These are phyloP conservation scores for Drosera capensis DNA, from an alignment of 148 eudicot species.

Conservation along the genomic window DNA sequence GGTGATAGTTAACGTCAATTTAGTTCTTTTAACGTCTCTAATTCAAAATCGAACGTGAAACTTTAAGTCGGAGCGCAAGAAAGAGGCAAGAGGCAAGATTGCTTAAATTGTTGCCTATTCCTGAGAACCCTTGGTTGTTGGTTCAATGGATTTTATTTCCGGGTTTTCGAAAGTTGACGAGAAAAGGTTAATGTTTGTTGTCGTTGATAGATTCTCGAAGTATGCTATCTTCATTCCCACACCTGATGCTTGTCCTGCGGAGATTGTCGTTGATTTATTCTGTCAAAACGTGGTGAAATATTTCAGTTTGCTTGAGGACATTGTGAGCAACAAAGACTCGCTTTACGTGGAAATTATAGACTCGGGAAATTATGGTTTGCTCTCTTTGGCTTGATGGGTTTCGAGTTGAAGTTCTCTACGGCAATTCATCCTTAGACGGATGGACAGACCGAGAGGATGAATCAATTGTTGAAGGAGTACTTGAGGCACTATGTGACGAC, in stretches of 20 bases:
- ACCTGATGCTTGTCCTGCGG: not conserved
- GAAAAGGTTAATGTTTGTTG: not conserved
- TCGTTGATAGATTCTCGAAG: not conserved
- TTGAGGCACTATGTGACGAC: not conserved
- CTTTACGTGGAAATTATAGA: no score
- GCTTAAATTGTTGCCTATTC: slow-evolving; percentile 3
- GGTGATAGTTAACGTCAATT: no score
- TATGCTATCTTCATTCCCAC: not conserved
- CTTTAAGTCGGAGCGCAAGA: no score
- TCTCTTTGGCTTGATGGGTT: not conserved
- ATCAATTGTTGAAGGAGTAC: not conserved
- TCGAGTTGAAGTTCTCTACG: not conserved
- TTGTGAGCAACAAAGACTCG: not conserved
- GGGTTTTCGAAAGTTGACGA: not conserved
- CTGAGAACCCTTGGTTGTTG: slow-evolving; percentile 1
- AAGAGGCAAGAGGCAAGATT: not conserved
- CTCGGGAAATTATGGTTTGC: not conserved
- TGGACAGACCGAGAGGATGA: no score
- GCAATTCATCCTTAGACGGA: not conserved
- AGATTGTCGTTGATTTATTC: not conserved
- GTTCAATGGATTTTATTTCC: slow-evolving; percentile 2
- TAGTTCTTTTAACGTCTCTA: no score
- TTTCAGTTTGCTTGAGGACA: not conserved
- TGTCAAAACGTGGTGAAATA: not conserved
- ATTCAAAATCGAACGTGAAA: no score